Evolutionary conservation across 2,329 filamentous ascomycete species (phyloP).

Genomic region (Arthroderma sp.): DNA sequence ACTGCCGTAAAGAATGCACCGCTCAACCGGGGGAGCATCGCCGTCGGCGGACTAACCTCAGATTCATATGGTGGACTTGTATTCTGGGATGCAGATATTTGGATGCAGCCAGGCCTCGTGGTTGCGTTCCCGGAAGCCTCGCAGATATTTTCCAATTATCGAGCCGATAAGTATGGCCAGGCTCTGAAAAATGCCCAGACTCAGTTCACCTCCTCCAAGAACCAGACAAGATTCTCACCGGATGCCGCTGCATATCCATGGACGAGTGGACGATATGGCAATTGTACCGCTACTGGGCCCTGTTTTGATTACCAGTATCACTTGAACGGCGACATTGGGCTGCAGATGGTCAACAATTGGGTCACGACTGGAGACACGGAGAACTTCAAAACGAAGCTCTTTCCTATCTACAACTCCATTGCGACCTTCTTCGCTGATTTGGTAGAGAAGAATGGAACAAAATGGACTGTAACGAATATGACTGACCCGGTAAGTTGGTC

Average conservation of each 20-base stretch:
- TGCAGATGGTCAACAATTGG: constrained; percentile 51
- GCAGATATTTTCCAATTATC: constrained; percentile 53
- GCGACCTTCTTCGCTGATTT: constrained; percentile 51
- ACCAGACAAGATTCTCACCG: constrained; percentile 44
- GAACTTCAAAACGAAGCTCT: constrained; percentile 44
- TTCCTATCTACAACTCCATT: constrained; percentile 53
- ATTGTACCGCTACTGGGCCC: constrained; percentile 52
- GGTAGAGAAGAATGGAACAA: constrained; percentile 47
- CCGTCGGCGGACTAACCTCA: constrained; percentile 55
- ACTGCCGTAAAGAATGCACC: constrained; percentile 37
- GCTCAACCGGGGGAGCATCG: constrained; percentile 51
- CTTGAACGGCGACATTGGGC: constrained; percentile 56
- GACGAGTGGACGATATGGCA: constrained; percentile 55
- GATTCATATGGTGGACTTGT: constrained; percentile 55
- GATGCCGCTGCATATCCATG: constrained; percentile 54
- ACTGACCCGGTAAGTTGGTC: constrained; percentile 51
- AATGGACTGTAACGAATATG: constrained; percentile 48
- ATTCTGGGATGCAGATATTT: constrained; percentile 57
- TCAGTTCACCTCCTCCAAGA: constrained; percentile 47
- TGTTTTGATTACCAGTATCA: constrained; percentile 65
- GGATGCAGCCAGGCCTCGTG: constrained; percentile 57
- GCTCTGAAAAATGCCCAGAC: constrained; percentile 49
- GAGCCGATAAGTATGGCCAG: constrained; percentile 47
- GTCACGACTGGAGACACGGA: constrained; percentile 47
- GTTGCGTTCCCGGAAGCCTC: constrained; percentile 51